A percentile compares a stretch with the other conserved stretches of the same genome.
Evolutionary conservation across 2,329 filamentous ascomycete species (phyloP).

Genomic region (Fusarium newnesense): DNA sequence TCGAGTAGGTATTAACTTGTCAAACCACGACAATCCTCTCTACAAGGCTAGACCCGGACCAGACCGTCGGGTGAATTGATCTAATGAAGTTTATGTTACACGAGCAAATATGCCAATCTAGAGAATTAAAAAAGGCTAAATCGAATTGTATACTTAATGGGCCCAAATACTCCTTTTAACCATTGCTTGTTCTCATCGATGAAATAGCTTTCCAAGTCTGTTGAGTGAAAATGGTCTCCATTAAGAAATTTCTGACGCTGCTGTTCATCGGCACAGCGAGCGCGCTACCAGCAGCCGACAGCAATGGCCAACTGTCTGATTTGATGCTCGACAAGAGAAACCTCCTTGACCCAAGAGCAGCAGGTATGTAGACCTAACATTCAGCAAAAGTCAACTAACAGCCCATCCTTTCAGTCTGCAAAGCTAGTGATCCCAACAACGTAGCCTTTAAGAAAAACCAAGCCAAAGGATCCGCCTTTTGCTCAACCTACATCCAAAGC

Average conservation of each 20-base stretch:
- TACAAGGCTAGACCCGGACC: not conserved
- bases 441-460: not conserved
- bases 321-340: no score
- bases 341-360: not conserved
- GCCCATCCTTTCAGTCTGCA: not conserved
- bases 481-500: not conserved
- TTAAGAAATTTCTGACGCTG: not conserved
- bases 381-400: not conserved
- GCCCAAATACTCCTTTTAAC: fast-evolving
- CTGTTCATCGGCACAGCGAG: not conserved
- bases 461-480: not conserved
- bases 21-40: not conserved
- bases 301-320: not conserved
- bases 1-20: not conserved
- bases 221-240: not conserved
- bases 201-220: fast-evolving
- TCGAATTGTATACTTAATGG: not conserved
- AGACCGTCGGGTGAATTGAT: not conserved
- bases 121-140: fast-evolving
- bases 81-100: not conserved
- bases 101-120: not conserved
- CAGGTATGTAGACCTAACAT: not conserved
- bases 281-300: not conserved
- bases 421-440: not conserved
- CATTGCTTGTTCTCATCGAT: fast-evolving